Evolutionary conservation across 108 stramenopile species (phyloP).

Genomic region (Epipyxis sp.): DNA sequence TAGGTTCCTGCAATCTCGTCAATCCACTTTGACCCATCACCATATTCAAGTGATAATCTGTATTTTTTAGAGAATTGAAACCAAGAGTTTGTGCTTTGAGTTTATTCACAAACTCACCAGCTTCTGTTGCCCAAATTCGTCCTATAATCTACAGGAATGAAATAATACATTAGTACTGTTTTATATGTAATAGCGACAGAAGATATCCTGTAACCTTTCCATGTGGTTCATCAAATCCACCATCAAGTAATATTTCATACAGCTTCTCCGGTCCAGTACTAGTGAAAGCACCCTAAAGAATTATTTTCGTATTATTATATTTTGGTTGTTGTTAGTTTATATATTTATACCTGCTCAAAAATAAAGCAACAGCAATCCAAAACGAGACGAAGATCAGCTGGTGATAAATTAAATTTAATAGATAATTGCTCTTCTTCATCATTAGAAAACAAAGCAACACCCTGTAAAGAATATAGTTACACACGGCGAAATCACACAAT

Average conservation of each 20-base stretch:
- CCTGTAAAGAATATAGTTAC: no score
- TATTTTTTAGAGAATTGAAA: not conserved
- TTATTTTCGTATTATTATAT: no score
- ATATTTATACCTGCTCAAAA: not conserved
- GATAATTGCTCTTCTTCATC: not conserved
- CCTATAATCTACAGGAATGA: not conserved
- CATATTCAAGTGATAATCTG: slow-evolving; percentile 1
- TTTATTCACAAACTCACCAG: not conserved
- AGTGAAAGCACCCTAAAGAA: not conserved
- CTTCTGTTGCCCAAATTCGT: not conserved
- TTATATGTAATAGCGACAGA: no score
- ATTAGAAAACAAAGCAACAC: not conserved
- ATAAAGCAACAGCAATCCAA: not conserved
- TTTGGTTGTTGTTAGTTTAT: no score
- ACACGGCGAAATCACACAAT: no score
- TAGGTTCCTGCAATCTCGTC: not conserved
- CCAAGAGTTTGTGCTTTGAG: not conserved
- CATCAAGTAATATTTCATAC: not conserved
- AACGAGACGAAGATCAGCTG: not conserved
- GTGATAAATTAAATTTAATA: not conserved
- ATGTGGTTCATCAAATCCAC: not conserved
- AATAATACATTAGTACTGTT: no score
- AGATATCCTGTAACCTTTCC: not conserved
- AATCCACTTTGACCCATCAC: not conserved
- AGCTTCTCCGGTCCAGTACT: not conserved